Evolutionary conservation across 345 rosid genomes (phyloP), one percentile per base, ranked within the genome.

Genomic region (Moricandia arvensis): DNA sequence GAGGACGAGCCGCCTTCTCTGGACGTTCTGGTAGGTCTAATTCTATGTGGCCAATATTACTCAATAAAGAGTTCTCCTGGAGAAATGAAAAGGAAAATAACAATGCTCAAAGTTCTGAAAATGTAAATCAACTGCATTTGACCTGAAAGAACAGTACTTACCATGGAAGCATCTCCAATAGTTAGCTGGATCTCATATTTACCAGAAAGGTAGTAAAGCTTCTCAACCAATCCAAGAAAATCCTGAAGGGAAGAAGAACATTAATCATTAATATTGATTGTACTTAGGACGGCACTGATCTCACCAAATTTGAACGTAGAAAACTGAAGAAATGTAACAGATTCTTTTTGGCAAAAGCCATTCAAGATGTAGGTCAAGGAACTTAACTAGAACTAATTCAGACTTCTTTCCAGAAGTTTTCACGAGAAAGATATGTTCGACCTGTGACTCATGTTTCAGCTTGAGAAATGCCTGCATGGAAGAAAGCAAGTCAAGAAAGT

Each of bases 111-210:
- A 68, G 12, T 54, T 34, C 17, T 21, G 75, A 43, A 13, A 59
- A 0, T 1, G 21, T 54, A 33, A 33, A 15, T 71, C 17, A 58
- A 38, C 66, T 12, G 26, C 66, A 53, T 11, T 37, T 30, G 71
- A 68, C 11, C 47, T 54, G 55, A 45, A 41, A 67, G 69, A 72
- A 59, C 26, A 69, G 58, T 68, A 68, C 87, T 78, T 83, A 93
- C 99, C 99, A 96, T 96, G 21, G 83, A 95, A 69, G 87, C 87
- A 81, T 96, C 99, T 60, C 99, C 99, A 66, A 93, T 82, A 47
- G 85, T 77, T n/a, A 96, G 90, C 84, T 96, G 93, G 61, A 93
- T 83, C 73, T 90, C 89, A 59, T 93, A 96, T 86, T 72, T 86
- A 66, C 98, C 97, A 5, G 98, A 96, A 24, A 93, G 90, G 75